These are phyloP conservation scores for Blepharisma stoltei DNA, from an alignment of 73 alveolate species.

Conservation along the genomic window DNA sequence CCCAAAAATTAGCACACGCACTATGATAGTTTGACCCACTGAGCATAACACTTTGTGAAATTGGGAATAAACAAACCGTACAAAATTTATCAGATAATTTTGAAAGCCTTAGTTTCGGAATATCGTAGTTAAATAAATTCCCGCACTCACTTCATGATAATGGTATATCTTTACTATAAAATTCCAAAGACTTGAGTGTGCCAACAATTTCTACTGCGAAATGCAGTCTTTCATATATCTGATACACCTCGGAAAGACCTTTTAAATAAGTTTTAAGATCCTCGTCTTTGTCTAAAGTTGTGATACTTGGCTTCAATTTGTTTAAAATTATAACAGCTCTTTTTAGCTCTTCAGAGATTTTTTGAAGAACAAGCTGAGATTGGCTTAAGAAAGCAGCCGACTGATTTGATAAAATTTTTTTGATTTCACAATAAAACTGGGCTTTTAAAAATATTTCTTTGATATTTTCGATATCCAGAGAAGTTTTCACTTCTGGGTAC, in stretches of 20 bases:
- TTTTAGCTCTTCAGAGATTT: not conserved
- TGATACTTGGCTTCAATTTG: not conserved
- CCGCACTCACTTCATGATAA: not conserved
- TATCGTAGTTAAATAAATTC: not conserved
- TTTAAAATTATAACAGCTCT: not conserved
- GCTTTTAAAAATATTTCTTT: not conserved
- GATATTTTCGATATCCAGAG: constrained; percentile 1
- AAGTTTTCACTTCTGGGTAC: not conserved
- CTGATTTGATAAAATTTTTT: not conserved
- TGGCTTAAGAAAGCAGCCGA: not conserved
- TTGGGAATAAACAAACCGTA: not conserved
- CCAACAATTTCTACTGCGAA: not conserved
- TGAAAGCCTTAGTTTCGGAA: too few species aligned
- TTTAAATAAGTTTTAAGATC: not conserved
- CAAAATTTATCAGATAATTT: not conserved
- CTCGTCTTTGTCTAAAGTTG: not conserved
- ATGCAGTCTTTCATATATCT: not conserved
- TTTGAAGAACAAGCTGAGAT: not conserved
- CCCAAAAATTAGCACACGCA: constrained; percentile 22
- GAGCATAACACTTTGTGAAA: not conserved
- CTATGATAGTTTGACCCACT: not conserved
- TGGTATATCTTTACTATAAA: not conserved
- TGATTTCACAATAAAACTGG: not conserved
- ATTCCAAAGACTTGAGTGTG: not conserved
- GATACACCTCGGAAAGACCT: constrained; percentile 6